Conservation (phyloP, 352 stramenopile genomes). For the Globisporangium alternatum region DNA sequence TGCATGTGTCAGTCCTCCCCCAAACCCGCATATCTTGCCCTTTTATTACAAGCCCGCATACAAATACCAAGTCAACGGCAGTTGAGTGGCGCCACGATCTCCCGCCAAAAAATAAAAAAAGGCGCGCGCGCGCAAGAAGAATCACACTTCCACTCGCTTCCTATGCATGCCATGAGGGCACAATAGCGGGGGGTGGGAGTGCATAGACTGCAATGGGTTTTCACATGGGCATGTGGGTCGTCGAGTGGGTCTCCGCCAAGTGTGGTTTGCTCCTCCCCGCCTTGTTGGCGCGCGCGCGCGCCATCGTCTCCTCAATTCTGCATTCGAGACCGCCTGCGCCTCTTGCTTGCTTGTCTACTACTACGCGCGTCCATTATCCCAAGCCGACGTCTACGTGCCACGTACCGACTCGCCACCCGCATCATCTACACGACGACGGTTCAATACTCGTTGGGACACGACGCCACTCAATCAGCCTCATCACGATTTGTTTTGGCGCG, state of each 20-base stretch:
- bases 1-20: neutral
- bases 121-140: constrained; percentile 7
- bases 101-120: constrained; percentile 18
- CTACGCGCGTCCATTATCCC: neutral
- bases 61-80: constrained; percentile 13
- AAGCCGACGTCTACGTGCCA: neutral
- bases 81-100: constrained; percentile 9
- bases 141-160: neutral
- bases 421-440: neutral
- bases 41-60: constrained; percentile 11
- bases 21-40: neutral
- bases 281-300: constrained; percentile 4
- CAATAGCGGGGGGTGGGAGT: constrained; percentile 15
- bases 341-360: neutral
- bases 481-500: constrained; percentile 9
- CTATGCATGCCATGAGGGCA: constrained; percentile 1
- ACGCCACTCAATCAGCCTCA: neutral
- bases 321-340: constrained; percentile 5
- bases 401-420: neutral
- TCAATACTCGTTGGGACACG: constrained; percentile 6
- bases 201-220: constrained; percentile 10
- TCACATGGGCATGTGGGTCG: constrained; percentile 2
- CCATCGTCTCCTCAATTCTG: constrained; percentile 8
- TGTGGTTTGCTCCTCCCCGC: neutral
- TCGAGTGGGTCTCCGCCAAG: constrained; percentile 5